Evolutionary conservation across 345 rosid species (phyloP).

Genomic region (Carallia pectinifolia): DNA sequence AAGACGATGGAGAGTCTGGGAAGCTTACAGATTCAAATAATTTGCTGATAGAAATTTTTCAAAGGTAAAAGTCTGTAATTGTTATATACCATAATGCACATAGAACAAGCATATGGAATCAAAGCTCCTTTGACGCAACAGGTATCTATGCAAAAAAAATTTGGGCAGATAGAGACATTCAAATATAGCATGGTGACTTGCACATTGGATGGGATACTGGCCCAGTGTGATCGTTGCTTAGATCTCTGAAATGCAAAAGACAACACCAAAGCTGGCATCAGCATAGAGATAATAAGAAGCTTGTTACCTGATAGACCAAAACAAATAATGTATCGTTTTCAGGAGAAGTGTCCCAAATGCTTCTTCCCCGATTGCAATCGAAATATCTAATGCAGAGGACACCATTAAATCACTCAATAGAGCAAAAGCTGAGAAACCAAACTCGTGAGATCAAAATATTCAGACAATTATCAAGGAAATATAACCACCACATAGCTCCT

Average conservation of each 20-base stretch:
- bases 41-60: conserved; percentile 92
- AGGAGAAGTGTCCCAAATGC: too few species aligned
- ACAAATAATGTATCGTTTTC: too few species aligned
- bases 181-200: conserved; percentile 64
- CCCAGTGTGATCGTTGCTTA: conserved; percentile 93
- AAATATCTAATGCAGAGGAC: too few species aligned
- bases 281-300: too few species aligned
- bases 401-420: too few species aligned
- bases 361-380: too few species aligned
- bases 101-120: background rate
- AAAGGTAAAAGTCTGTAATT: conserved; percentile 41
- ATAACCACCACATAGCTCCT: too few species aligned
- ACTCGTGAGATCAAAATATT: too few species aligned
- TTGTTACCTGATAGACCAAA: too few species aligned
- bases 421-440: too few species aligned
- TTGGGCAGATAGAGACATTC: conserved; percentile 34
- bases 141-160: background rate
- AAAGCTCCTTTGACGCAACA: background rate
- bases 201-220: conserved; percentile 74
- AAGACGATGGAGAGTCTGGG: conserved; percentile 68
- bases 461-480: too few species aligned
- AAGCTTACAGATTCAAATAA: conserved; percentile 78
- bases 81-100: conserved; percentile 11
- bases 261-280: too few species aligned
- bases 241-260: conserved; percentile 52